Conservation (phyloP, 192 early-diverging fungal species). For the Umbelopsis sp. region DNA sequence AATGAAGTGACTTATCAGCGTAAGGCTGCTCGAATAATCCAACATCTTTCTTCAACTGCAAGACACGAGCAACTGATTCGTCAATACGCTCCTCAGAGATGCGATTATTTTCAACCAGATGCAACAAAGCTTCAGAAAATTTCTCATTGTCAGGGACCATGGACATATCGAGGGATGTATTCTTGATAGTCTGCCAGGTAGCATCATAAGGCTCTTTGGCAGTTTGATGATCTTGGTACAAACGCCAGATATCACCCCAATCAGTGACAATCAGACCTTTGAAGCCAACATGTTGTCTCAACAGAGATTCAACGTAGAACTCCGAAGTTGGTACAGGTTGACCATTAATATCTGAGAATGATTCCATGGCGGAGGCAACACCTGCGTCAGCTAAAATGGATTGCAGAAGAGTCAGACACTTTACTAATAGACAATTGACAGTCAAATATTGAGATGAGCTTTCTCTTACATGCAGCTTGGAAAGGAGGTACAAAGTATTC, state of each 20-base stretch:
- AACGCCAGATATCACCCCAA: slow-evolving; percentile 60
- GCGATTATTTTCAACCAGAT: slow-evolving; percentile 43
- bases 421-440: neutral
- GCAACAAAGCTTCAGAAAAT: slow-evolving; percentile 44
- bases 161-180: slow-evolving; percentile 61
- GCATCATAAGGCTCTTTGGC: slow-evolving; percentile 48
- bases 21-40: slow-evolving; percentile 54
- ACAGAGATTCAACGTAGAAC: slow-evolving; percentile 53
- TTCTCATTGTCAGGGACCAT: slow-evolving; percentile 64
- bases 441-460: too few relatives aligned
- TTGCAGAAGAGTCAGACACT: neutral
- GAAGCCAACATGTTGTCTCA: slow-evolving; percentile 59
- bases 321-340: slow-evolving; percentile 58
- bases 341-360: slow-evolving; percentile 63
- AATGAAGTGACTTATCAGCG: slow-evolving; percentile 38
- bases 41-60: slow-evolving; percentile 71
- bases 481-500: slow-evolving; percentile 68
- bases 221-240: slow-evolving; percentile 49
- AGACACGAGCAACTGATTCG: slow-evolving; percentile 53
- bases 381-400: slow-evolving; percentile 48
- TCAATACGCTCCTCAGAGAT: slow-evolving; percentile 48
- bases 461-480: slow-evolving; percentile 46
- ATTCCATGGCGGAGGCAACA: slow-evolving; percentile 65
- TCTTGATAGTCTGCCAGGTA: slow-evolving; percentile 42
- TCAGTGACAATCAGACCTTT: slow-evolving; percentile 64